Evolutionary conservation across 371 early-diverging fungal species (phyloP), one percentile per base, ranked within the genome.

Genomic region (Mortierella polycephala): DNA sequence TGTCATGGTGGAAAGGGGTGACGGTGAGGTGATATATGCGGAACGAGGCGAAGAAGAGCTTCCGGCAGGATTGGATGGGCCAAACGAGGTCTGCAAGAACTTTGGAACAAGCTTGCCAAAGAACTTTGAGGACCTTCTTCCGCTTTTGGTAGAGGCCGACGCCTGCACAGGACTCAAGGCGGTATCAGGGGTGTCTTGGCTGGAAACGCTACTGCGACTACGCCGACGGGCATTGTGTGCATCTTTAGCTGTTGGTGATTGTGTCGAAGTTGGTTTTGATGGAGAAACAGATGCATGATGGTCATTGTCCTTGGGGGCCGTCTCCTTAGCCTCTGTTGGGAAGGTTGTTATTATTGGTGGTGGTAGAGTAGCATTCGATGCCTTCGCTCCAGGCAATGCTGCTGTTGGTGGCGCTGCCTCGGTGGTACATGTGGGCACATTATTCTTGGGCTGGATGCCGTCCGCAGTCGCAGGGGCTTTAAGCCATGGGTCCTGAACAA

Each of bases 91-190:
- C 49, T 77, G 77, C 23, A 77, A 18, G 51, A 77, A 77, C 62
- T 71, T 77, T 40, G 77, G 77, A 20, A 77, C 67, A 7, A 77
- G 23, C 44, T 71, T 77, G 11, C 77, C 77, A 68, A 77, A 68
- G 20, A 77, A 46, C 18, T 63, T 71, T 7, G 77, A 68, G 9
- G 72, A 45, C 30, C 72, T 20, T 16, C 47, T 62, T 5, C 55
- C 37, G 10, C 42, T 42, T 56, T 66, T 64, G 14, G 57, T 44
- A 5, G 71, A 18, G 20, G 52, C 7, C 0, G 61, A 64, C 11
- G 53, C 30, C 14, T 46, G 18, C 21, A 53, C 11, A 9, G 44
- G 50, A 4, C 20, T 21, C 2, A 55, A 30, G 1, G 47, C 16
- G 51, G 20, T 51, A 18, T 51, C 51, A 18, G 20, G 20, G 51